phyloP scores from a whole-genome alignment of 257 asterid genomes.

The Capsicum pubescens region DNA sequence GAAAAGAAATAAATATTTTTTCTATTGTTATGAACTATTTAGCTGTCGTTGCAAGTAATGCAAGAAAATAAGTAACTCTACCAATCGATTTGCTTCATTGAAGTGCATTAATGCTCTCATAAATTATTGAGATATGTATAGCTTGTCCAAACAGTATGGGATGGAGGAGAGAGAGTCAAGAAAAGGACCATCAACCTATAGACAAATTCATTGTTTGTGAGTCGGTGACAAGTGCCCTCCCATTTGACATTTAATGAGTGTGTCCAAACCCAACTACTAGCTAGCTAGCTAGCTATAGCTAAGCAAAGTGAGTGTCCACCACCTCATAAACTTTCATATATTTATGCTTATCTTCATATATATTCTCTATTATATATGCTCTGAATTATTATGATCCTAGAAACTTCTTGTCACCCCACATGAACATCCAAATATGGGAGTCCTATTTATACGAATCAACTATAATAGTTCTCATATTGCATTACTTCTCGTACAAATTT shows the following conservation, averaged over 20 bases:
- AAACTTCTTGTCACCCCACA: not conserved
- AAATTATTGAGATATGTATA: not conserved
- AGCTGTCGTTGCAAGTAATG: not conserved
- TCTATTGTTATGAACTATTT: not conserved
- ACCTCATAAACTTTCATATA: constrained; percentile 2
- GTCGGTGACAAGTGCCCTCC: constrained; percentile 21
- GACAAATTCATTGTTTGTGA: constrained; percentile 20
- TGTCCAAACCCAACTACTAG: constrained; percentile 20
- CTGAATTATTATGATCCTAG: constrained; percentile 7
- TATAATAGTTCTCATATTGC: not conserved
- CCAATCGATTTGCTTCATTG: not conserved
- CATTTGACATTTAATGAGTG: constrained; percentile 17
- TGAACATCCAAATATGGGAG: too few relatives aligned
- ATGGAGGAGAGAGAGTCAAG: not conserved
- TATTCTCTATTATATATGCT: not conserved
- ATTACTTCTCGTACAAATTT: not conserved
- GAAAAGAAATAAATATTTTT: not conserved
- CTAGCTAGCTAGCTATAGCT: not conserved
- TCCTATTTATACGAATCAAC: not conserved
- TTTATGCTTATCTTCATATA: not conserved
- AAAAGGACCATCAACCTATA: not conserved
- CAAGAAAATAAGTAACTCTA: not conserved
- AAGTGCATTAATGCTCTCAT: not conserved
- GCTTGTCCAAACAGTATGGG: not conserved
- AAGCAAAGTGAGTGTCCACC: not conserved